Evolutionary conservation across 495 filamentous ascomycete genomes (phyloP).

Genomic region (Penicillium simplicissimum): DNA sequence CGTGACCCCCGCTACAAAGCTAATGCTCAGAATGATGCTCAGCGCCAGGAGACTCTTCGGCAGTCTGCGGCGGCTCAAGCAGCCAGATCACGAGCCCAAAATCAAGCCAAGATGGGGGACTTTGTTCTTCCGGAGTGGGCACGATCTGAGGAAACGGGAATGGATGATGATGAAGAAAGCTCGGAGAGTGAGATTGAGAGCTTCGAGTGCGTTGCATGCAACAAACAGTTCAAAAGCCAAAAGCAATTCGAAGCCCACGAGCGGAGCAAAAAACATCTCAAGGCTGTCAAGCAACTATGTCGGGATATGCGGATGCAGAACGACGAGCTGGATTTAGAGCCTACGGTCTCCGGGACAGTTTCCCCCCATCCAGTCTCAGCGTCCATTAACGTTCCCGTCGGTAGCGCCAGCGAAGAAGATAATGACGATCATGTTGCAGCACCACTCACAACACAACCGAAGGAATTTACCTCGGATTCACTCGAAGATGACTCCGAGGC

Average conservation of each 20-base stretch:
- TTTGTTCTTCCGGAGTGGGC: conserved; percentile 79
- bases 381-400: neutral
- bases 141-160: conserved; percentile 47
- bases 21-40: conserved; percentile 70
- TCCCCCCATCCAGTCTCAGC: neutral
- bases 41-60: conserved; percentile 77
- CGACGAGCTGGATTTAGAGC: conserved; percentile 38
- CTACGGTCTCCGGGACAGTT: neutral
- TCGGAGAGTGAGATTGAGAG: conserved; percentile 54
- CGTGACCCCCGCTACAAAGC: conserved; percentile 80
- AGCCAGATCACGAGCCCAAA: conserved; percentile 76
- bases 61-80: conserved; percentile 81
- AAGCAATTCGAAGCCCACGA: conserved; percentile 93
- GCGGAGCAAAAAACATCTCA: conserved; percentile 92
- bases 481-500: neutral
- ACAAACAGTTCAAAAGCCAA: conserved; percentile 91
- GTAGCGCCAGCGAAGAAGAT: conserved; percentile 1
- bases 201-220: conserved; percentile 89
- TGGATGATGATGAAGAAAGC: conserved; percentile 61
- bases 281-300: conserved; percentile 75
- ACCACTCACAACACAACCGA: neutral
- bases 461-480: neutral
- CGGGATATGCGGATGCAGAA: conserved; percentile 83
- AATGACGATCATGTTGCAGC: neutral
- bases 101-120: conserved; percentile 68